A percentile compares a stretch with the other conserved stretches of the same genome.
These are phyloP conservation scores for Lachnum nothofagi DNA, from an alignment of 2,329 filamentous ascomycete genomes.

Conservation along the genomic window DNA sequence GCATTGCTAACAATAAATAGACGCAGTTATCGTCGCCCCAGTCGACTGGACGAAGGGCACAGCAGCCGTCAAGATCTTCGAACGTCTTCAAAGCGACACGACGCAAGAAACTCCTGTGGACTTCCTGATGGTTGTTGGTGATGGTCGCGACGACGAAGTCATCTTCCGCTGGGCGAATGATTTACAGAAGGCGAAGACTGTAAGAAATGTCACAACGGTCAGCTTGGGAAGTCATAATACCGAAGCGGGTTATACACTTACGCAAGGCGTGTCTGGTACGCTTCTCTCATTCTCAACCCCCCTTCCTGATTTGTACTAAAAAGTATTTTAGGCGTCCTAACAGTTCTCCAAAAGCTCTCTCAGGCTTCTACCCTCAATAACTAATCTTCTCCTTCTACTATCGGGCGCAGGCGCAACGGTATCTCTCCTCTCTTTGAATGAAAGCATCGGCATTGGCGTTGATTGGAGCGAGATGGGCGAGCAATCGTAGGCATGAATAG, in stretches of 20 bases:
- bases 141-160: constrained; percentile 88
- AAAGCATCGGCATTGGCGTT: too few species aligned
- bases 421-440: too few species aligned
- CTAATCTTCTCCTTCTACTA: background rate
- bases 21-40: constrained; percentile 78
- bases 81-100: constrained; percentile 45
- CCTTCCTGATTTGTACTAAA: too few species aligned
- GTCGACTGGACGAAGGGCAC: constrained; percentile 83
- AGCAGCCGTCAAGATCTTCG: constrained; percentile 70
- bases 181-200: constrained; percentile 52
- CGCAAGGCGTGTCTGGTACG: constrained; percentile 86
- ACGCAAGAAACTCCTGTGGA: constrained; percentile 51
- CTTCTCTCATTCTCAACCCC: too few species aligned
- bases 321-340: constrained; percentile 36
- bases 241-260: constrained; percentile 76
- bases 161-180: constrained; percentile 93
- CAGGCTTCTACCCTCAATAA: constrained; percentile 16
- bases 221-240: constrained; percentile 84
- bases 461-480: too few species aligned
- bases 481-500: too few species aligned
- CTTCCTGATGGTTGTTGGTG: constrained; percentile 84
- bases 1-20: constrained; percentile 17
- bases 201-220: constrained; percentile 74
- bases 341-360: constrained; percentile 41
- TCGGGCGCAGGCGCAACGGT: background rate